These are phyloP conservation scores for Fusarium fujikuroi DNA, from an alignment of 2,329 filamentous ascomycete genomes.

Conservation along the genomic window DNA sequence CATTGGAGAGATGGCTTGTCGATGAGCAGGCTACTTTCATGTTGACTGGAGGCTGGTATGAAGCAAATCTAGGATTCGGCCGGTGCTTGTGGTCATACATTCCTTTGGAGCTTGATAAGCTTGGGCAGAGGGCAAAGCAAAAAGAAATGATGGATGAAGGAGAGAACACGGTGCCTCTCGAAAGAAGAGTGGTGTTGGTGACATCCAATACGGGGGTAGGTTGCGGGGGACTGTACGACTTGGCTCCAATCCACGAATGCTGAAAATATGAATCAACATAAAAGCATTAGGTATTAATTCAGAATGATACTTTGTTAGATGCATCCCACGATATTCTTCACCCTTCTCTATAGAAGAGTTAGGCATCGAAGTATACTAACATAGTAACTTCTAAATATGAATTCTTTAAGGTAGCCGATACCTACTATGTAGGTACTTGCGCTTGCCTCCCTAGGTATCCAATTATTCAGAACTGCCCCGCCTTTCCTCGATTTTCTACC, in stretches of 20 bases:
- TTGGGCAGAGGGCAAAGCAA: neutral
- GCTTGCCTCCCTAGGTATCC: neutral
- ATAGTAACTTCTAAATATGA: neutral
- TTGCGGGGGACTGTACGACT: neutral
- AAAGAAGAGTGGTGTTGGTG: neutral
- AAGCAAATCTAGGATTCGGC: neutral
- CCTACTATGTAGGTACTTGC: neutral
- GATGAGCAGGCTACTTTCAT: neutral
- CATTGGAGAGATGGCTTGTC: neutral
- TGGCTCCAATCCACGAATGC: neutral
- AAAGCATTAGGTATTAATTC: neutral
- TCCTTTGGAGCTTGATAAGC: neutral
- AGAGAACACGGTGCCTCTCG: neutral
- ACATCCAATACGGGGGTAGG: neutral
- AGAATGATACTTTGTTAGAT: neutral
- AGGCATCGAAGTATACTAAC: too few species aligned
- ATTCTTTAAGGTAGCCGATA: neutral
- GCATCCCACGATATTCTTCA: neutral
- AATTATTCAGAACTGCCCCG: constrained; percentile 21
- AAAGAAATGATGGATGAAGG: neutral
- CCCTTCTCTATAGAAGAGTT: neutral
- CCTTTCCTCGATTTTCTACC: constrained; percentile 31
- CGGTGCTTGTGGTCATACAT: neutral
- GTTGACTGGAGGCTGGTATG: neutral
- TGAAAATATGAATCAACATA: neutral